Evolutionary conservation across 1,284 basidiomycete species (phyloP).

Genomic region (Puccinia hordei): DNA sequence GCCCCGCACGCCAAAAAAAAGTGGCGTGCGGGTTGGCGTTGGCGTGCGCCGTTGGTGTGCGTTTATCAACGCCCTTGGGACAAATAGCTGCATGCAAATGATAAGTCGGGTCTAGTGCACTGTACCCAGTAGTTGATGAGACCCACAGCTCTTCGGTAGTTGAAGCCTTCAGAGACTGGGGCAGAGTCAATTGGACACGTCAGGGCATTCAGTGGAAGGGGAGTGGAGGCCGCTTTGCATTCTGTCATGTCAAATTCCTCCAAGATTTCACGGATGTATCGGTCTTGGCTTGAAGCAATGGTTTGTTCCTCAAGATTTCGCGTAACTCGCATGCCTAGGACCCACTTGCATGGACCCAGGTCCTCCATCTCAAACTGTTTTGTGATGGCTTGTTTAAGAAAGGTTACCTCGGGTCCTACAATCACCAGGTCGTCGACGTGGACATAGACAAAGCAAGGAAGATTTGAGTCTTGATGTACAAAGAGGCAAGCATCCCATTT

Average conservation of each 20-base stretch:
- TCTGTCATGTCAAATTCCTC: neutral
- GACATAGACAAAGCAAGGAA: neutral
- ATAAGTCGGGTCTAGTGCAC: neutral
- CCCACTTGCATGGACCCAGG: neutral
- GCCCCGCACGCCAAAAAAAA: too few relatives aligned
- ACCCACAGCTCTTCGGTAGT: neutral
- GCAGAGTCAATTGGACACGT: too few relatives aligned
- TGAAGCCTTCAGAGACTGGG: neutral
- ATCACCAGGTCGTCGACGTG: conserved; percentile 3
- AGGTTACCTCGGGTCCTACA: neutral
- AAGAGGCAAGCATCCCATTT: neutral
- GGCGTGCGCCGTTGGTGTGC: too few relatives aligned
- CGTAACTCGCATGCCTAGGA: neutral
- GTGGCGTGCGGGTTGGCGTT: too few relatives aligned
- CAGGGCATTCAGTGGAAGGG: neutral
- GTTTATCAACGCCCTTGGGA: too few relatives aligned
- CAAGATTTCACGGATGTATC: neutral
- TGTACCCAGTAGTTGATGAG: conserved; percentile 2
- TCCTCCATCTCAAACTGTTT: conserved; percentile 24
- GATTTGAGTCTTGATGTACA: neutral
- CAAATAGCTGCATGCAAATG: neutral
- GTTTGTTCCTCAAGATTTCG: neutral
- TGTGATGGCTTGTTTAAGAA: neutral
- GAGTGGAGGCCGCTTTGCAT: neutral
- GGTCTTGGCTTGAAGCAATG: neutral